Evolutionary conservation across 176 grass and related monocot genomes (phyloP).

Genomic region (Musa troglodytarum): DNA sequence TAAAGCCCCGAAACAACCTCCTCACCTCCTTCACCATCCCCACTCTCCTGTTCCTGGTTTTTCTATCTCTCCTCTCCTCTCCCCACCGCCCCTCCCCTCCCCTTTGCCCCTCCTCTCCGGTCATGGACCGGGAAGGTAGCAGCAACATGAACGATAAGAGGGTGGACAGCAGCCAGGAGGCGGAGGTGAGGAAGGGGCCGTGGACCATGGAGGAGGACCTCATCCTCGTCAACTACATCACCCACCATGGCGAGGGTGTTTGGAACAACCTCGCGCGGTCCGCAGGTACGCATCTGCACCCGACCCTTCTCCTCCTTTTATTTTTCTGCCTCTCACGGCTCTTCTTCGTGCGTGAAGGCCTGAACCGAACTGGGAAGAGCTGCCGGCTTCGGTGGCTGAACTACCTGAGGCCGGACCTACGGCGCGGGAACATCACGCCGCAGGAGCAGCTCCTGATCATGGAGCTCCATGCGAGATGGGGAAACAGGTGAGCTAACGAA

Average conservation of each 20-base stretch:
- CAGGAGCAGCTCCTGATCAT: conserved; percentile 48
- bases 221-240: conserved; percentile 44
- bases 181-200: conserved; percentile 45
- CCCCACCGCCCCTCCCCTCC: neutral
- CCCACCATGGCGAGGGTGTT: conserved; percentile 39
- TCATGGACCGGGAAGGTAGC: conserved; percentile 11
- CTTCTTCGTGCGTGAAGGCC: conserved; percentile 27
- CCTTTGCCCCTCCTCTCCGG: neutral
- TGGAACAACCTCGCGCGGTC: conserved; percentile 47
- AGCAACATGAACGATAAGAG: conserved; percentile 9
- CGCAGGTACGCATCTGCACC: conserved; percentile 17
- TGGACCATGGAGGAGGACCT: conserved; percentile 62
- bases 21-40: neutral
- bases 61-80: too few relatives aligned
- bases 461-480: conserved; percentile 46
- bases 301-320: neutral
- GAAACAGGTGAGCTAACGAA: conserved; percentile 38
- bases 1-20: neutral
- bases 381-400: conserved; percentile 68
- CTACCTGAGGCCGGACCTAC: conserved; percentile 53
- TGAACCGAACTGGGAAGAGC: conserved; percentile 71
- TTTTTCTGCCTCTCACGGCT: neutral
- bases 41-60: neutral
- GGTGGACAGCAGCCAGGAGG: conserved; percentile 10
- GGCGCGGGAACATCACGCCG: conserved; percentile 43